Evolutionary conservation across 306 rosid genomes (phyloP), one percentile per base, ranked within the genome.

Genomic region (Myrica gale): DNA sequence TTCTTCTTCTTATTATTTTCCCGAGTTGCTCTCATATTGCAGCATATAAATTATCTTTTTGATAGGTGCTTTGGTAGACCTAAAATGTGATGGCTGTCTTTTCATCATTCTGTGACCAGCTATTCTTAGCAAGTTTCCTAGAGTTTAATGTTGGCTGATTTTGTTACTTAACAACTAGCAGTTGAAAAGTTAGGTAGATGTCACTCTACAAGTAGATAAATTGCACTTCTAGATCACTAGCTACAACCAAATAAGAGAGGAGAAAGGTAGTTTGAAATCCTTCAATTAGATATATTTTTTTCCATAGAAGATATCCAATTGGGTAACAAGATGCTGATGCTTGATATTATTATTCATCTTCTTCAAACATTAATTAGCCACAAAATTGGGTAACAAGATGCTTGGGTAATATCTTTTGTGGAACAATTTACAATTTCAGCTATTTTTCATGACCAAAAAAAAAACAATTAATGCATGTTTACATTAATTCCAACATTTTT

Each of bases 81-180:
- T 39, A 65, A 16, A 65, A 65, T 17, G 42, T 42, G 46, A 41
- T 62, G n/a, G 46, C 46, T 62, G 68, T 62, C 68, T 62, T 42
- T 65, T 42, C 70, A 65, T 17, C 20, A 9, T 3, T 37, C 6
- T 37, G 11, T 37, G 46, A 62, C 44, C 68, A 2, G 47, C 47
- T 10, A 13, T 2, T 48, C 52, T 48, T 13, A 48, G 9, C 52
- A 48, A 10, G 23, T 6, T 21, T 21, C 65, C 39, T 47, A 32
- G 45, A 57, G 21, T 57, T 57, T 57, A 21, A 56, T 41, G 45
- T 17, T 73, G 54, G 60, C 55, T 48, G 68, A 23, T 74, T 55
- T 82, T 69, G 37, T 68, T 73, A 67, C 48, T 77, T 53, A 73
- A 55, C 85, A 43, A 73, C 76, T 77, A 57, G 60, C 43, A 77